Conservation (phyloP, 148 eudicot species). For the Spergularia marina region DNA sequence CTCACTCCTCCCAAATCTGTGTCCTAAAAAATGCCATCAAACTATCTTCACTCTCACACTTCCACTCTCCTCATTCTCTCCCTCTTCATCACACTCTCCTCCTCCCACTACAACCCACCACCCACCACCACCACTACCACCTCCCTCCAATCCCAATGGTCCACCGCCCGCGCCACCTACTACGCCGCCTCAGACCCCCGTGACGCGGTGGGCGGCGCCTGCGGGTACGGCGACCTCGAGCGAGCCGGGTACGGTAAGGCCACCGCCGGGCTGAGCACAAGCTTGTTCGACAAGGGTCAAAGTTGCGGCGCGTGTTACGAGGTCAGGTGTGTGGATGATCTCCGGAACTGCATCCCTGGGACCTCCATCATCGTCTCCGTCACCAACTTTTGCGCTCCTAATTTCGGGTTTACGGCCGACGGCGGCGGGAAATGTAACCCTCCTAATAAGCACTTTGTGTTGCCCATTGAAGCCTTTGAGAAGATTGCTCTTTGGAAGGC, state of each 20-base stretch:
- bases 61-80: conserved; percentile 21
- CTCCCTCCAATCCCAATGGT: conserved; percentile 37
- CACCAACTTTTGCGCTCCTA: conserved; percentile 86
- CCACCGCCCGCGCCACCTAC: conserved; percentile 76
- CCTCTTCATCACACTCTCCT: conserved; percentile 19
- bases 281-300: conserved; percentile 65
- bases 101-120: conserved; percentile 27
- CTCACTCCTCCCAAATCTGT: not conserved
- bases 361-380: conserved; percentile 79
- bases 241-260: conserved; percentile 73
- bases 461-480: conserved; percentile 91
- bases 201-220: conserved; percentile 82
- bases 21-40: conserved; percentile 25
- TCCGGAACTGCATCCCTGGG: conserved; percentile 82
- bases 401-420: conserved; percentile 59
- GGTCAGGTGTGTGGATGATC: conserved; percentile 77
- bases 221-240: conserved; percentile 78
- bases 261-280: conserved; percentile 72
- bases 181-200: conserved; percentile 75
- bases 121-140: conserved; percentile 31
- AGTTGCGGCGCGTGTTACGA: conserved; percentile 92
- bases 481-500: conserved; percentile 98
- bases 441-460: conserved; percentile 76
- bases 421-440: conserved; percentile 78
- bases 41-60: not conserved